These are phyloP conservation scores for Simplicillium aogashimaense DNA, from an alignment of 2,329 filamentous ascomycete species.

Conservation along the genomic window DNA sequence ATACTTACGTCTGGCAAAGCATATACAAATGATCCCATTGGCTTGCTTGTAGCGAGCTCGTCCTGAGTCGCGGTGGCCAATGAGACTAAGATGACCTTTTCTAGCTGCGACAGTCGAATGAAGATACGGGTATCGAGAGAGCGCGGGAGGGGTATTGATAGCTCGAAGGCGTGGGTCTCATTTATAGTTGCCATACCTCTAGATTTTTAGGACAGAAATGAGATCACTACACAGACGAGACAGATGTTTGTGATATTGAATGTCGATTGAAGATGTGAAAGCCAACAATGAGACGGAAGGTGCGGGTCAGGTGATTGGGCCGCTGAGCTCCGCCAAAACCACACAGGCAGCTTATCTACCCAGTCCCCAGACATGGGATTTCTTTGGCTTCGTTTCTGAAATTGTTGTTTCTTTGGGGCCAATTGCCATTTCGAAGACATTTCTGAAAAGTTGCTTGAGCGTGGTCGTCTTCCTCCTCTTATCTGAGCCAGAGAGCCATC, in stretches of 20 bases:
- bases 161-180: conserved; percentile 19
- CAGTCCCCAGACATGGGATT: too few species aligned
- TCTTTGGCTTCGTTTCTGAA: too few species aligned
- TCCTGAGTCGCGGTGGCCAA: conserved; percentile 43
- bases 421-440: too few species aligned
- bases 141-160: conserved; percentile 51
- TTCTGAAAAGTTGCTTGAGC: too few species aligned
- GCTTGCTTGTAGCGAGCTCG: conserved; percentile 36
- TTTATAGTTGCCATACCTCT: conserved; percentile 13
- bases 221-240: too few species aligned
- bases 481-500: too few species aligned
- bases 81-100: conserved; percentile 52
- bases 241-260: too few species aligned
- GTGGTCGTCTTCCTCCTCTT: too few species aligned
- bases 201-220: conserved; percentile 3
- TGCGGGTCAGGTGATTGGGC: conserved; percentile 6
- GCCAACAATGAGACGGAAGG: conserved; percentile 10
- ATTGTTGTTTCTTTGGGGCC: too few species aligned
- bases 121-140: conserved; percentile 52
- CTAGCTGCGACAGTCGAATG: conserved; percentile 46
- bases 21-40: conserved; percentile 86
- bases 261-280: too few species aligned
- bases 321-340: neutral
- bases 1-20: conserved; percentile 73
- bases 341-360: too few species aligned